Conservation (phyloP, 2,329 filamentous ascomycete genomes). For the Colletotrichum chlorophyti region DNA sequence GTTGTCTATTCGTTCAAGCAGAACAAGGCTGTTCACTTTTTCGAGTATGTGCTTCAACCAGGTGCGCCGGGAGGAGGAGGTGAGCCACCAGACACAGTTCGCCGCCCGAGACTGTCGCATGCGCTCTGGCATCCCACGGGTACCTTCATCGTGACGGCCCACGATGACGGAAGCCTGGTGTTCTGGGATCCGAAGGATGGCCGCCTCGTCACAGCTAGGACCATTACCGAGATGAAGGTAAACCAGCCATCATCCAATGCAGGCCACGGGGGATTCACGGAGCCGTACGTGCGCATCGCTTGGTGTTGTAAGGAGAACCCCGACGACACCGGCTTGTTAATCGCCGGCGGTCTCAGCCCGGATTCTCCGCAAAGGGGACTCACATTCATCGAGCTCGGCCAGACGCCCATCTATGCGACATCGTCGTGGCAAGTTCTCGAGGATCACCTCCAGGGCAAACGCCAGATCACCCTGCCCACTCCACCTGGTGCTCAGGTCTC, state of each 20-base stretch:
- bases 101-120: conserved; percentile 79
- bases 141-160: conserved; percentile 84
- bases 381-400: conserved; percentile 87
- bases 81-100: conserved; percentile 63
- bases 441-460: conserved; percentile 81
- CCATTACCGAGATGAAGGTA: conserved; percentile 75
- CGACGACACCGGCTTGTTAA: conserved; percentile 87
- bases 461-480: conserved; percentile 73
- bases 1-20: conserved; percentile 96
- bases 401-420: conserved; percentile 89
- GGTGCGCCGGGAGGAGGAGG: conserved; percentile 87
- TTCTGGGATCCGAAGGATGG: conserved; percentile 96
- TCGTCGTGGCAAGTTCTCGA: conserved; percentile 86
- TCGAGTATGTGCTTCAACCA: conserved; percentile 81
- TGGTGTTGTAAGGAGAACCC: conserved; percentile 97
- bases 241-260: conserved; percentile 66
- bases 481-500: conserved; percentile 79
- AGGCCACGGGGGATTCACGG: conserved; percentile 65
- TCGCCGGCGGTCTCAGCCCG: conserved; percentile 80
- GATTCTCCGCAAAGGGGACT: conserved; percentile 76
- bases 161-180: conserved; percentile 90
- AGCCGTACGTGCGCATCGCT: conserved; percentile 78
- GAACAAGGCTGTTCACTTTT: conserved; percentile 77
- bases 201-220: conserved; percentile 82
- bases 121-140: conserved; percentile 95